Evolutionary conservation across 345 rosid species (phyloP).

Genomic region (Citrus inodora): DNA sequence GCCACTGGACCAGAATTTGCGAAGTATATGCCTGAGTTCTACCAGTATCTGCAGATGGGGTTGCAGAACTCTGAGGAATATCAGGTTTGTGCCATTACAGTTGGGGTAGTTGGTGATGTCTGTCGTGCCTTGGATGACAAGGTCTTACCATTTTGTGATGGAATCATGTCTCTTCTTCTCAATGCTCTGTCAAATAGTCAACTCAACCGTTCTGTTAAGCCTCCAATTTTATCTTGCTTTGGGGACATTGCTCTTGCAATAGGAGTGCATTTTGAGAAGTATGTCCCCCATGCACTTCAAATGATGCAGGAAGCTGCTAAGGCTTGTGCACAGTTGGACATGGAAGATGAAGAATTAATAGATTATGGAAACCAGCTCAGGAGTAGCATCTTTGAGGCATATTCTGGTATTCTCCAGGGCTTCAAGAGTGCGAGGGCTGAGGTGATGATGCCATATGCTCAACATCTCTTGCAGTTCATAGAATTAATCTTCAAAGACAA

Average conservation of each 20-base stretch:
- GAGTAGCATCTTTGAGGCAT: constrained; percentile 88
- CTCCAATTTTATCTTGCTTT: constrained; percentile 87
- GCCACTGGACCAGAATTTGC: constrained; percentile 77
- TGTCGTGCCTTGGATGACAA: constrained; percentile 83
- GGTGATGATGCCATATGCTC: constrained; percentile 79
- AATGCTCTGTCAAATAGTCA: constrained; percentile 65
- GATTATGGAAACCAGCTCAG: constrained; percentile 83
- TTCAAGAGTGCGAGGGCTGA: constrained; percentile 75
- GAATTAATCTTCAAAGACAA: constrained; percentile 70
- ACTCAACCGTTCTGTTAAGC: constrained; percentile 91
- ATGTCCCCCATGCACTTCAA: constrained; percentile 51
- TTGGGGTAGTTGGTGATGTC: constrained; percentile 90
- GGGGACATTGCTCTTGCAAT: constrained; percentile 94
- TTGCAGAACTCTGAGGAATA: constrained; percentile 88
- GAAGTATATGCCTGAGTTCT: constrained; percentile 77
- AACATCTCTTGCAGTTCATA: constrained; percentile 76
- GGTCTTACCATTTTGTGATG: constrained; percentile 80
- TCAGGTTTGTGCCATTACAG: constrained; percentile 88
- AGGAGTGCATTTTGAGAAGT: constrained; percentile 73
- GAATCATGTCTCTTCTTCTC: constrained; percentile 73
- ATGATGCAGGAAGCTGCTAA: constrained; percentile 89
- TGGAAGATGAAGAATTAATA: constrained; percentile 70
- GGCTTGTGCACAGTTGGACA: constrained; percentile 66
- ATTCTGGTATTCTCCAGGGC: constrained; percentile 93
- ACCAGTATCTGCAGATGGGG: constrained; percentile 82